Conservation (phyloP, 345 rosid genomes). For the Citrus inodora region DNA sequence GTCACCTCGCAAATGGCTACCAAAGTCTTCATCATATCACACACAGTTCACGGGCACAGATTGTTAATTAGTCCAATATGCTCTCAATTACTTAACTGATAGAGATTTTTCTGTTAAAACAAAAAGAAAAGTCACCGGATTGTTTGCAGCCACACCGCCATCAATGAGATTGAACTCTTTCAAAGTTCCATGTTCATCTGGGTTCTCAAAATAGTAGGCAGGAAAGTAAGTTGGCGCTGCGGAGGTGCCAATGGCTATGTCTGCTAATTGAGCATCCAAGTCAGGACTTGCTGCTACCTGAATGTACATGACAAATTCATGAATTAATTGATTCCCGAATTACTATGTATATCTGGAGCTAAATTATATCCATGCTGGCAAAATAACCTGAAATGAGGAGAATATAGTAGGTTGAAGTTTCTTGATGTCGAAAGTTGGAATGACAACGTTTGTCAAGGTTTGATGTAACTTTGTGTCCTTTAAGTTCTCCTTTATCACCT, state of each 20-base stretch:
- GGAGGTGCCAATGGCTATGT: constrained; percentile 65
- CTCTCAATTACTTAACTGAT: neutral
- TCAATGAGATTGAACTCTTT: constrained; percentile 66
- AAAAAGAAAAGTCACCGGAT: constrained; percentile 44
- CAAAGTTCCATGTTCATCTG: constrained; percentile 33
- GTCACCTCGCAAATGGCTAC: constrained; percentile 62
- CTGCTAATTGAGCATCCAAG: constrained; percentile 52
- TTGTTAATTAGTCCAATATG: too few species aligned
- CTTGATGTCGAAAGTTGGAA: constrained; percentile 72
- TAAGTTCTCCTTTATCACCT: constrained; percentile 25
- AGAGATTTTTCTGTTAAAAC: neutral
- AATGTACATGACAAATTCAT: neutral
- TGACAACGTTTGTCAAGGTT: constrained; percentile 59
- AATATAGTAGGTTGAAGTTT: constrained; percentile 63
- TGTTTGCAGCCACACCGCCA: constrained; percentile 64
- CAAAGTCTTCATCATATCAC: constrained; percentile 38
- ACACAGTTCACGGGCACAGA: neutral
- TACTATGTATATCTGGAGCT: neutral
- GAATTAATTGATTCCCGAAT: neutral
- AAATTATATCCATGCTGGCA: neutral
- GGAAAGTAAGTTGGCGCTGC: constrained; percentile 78
- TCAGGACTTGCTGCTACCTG: constrained; percentile 32
- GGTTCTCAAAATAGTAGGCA: constrained; percentile 45
- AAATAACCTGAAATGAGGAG: constrained; percentile 52
- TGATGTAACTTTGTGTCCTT: constrained; percentile 48